Evolutionary conservation across 768 basidiomycete genomes (phyloP), one percentile per base, ranked within the genome.

Genomic region (Podaxis rugospora): DNA sequence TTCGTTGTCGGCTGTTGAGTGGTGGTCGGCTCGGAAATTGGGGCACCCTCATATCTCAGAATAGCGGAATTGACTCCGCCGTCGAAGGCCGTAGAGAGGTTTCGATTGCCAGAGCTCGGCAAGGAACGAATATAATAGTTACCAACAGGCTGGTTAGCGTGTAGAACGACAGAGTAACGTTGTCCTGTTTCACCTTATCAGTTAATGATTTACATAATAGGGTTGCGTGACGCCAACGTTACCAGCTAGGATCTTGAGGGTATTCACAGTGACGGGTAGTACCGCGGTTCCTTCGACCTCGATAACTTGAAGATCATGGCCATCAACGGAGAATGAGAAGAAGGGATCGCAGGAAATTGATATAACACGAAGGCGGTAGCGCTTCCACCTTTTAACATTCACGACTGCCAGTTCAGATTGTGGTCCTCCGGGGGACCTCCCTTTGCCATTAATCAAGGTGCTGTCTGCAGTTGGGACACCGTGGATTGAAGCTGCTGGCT

Each of bases 121-220:
- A 67, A 52, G 0, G 81, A 73, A 23, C 82, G 79, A 46, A 85
- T 72, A 83, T 83, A 85, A 66, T 85, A 85, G 61, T 82, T 86
- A 11, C 66, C 75, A 18, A 78, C 62, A 0, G 74, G 62, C 57
- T 81, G 74, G 63, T 78, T 66, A 6, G 81, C 80, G 11, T 68
- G 65, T n/a, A 82, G 67, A 9, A 82, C 68, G 18, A 80, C 71
- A 5, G 79, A 81, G 64, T 82, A 81, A 5, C 67, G 59, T 51
- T 68, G 67, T 2, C 53, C 64, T 59, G 14, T 14, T 3, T 75
- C 71, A 44, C 14, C 59, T 77, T 76, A 44, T 72, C 76, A 5
- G 76, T 44, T 69, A 40, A 71, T 74, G 51, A 80, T 66, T 18
- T 72, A 69, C 46, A 80, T 61, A 18, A 70, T 11, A 16, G 13